Percentiles rank a stretch among this genome's conserved stretches.
Conservation (phyloP, 2,329 filamentous ascomycete genomes). For the Sporothrix dimorphospora region DNA sequence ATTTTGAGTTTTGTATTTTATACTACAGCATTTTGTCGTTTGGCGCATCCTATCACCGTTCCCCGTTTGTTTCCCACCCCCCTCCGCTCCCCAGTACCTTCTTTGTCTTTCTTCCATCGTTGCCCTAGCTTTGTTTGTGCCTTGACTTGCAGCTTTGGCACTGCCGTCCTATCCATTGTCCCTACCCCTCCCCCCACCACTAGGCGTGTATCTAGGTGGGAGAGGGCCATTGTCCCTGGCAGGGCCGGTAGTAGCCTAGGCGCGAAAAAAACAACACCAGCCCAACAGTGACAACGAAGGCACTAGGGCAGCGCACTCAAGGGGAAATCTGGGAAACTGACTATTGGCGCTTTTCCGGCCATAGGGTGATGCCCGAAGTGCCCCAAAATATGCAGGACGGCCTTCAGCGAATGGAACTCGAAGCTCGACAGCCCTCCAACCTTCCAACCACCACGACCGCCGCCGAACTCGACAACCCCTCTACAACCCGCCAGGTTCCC, state of each 20-base stretch:
- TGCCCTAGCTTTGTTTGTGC: slow-evolving; percentile 18
- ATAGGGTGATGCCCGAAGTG: slow-evolving; percentile 90
- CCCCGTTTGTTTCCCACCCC: neutral
- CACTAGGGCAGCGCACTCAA: slow-evolving; percentile 24
- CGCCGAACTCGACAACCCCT: slow-evolving; percentile 35
- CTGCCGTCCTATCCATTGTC: slow-evolving; percentile 9
- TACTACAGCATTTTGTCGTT: neutral
- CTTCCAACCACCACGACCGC: slow-evolving; percentile 37
- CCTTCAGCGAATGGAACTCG: slow-evolving; percentile 85
- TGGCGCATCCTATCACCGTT: neutral
- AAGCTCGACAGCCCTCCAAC: slow-evolving; percentile 60
- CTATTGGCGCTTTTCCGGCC: slow-evolving; percentile 40
- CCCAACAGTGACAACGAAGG: slow-evolving; percentile 14
- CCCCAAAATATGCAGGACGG: slow-evolving; percentile 96
- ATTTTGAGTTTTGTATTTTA: neutral
- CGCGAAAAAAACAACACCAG: slow-evolving; percentile 22
- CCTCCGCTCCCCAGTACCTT: neutral
- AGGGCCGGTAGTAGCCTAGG: slow-evolving; percentile 30
- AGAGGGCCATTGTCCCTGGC: slow-evolving; percentile 3
- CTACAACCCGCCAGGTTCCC: slow-evolving; percentile 1
- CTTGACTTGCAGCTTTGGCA: slow-evolving; percentile 9
- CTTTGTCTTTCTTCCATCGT: neutral
- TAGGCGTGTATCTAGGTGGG: slow-evolving; percentile 19
- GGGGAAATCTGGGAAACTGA: slow-evolving; percentile 42
- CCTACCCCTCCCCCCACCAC: slow-evolving; percentile 30